Percentiles rank a stretch among this genome's conserved stretches.
phyloP scores from a whole-genome alignment of 2,329 filamentous ascomycete genomes.

The Sarocladiaceae sp. region DNA sequence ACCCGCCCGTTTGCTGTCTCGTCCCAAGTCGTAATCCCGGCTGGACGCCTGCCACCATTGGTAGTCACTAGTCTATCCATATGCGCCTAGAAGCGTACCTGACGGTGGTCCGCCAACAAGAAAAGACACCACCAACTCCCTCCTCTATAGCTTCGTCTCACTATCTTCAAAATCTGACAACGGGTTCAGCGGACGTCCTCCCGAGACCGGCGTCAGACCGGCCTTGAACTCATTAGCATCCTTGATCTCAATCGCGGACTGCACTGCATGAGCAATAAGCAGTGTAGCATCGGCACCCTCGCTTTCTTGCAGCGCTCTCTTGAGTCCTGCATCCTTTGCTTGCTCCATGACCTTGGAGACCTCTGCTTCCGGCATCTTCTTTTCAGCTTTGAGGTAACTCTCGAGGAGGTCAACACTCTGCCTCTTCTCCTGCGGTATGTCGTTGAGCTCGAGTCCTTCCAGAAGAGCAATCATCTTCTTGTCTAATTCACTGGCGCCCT shows the following conservation, averaged over 20 bases:
- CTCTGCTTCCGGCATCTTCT: conserved; percentile 45
- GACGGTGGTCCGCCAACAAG: background rate
- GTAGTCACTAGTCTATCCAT: too few relatives aligned
- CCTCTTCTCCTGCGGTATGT: conserved; percentile 35
- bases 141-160: conserved; percentile 67
- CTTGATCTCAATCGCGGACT: conserved; percentile 56
- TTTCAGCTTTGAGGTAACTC: conserved; percentile 43
- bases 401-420: conserved; percentile 47
- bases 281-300: conserved; percentile 27
- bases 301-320: conserved; percentile 26
- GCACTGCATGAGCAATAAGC: conserved; percentile 14
- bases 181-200: conserved; percentile 68
- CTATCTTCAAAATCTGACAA: conserved; percentile 82
- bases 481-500: conserved; percentile 47
- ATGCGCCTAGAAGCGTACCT: too few relatives aligned
- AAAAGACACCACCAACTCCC: background rate
- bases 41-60: too few relatives aligned
- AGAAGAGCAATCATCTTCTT: conserved; percentile 39
- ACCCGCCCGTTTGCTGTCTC: too few relatives aligned
- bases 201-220: conserved; percentile 65
- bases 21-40: too few relatives aligned
- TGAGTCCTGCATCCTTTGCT: conserved; percentile 39
- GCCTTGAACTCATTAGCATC: conserved; percentile 82
- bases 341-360: conserved; percentile 42
- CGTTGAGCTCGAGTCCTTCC: conserved; percentile 28